These are phyloP conservation scores for Candida buenavistaensis DNA, from an alignment of 1,139 yeast species.

Conservation along the genomic window DNA sequence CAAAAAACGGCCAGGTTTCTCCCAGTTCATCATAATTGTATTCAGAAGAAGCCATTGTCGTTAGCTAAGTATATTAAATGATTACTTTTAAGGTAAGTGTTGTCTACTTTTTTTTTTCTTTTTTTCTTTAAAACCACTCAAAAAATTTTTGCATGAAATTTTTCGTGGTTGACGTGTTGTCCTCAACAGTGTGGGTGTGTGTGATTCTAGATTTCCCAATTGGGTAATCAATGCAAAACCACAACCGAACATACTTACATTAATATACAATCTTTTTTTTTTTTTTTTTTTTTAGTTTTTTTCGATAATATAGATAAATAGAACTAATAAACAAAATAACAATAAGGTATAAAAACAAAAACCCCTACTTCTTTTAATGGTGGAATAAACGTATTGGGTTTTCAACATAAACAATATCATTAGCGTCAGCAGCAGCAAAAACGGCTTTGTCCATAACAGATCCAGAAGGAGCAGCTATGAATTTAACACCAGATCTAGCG, in stretches of 20 bases:
- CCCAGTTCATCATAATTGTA: constrained; percentile 87
- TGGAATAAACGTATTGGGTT: constrained; percentile 97
- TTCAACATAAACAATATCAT: constrained; percentile 85
- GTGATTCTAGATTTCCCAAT: constrained; percentile 4
- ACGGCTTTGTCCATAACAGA: constrained; percentile 98
- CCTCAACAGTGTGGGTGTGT: no score
- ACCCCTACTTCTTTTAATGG: constrained; percentile 48
- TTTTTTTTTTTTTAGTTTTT: no score
- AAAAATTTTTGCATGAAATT: neutral
- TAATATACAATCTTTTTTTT: no score
- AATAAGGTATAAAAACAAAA: neutral
- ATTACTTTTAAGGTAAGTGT: neutral
- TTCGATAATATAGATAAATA: neutral
- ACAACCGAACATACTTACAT: no score
- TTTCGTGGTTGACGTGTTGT: no score
- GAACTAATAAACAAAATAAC: neutral
- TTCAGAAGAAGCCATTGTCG: constrained; percentile 34
- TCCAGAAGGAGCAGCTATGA: constrained; percentile 94
- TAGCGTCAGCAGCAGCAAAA: constrained; percentile 90
- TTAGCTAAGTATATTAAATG: neutral
- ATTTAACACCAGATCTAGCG: constrained; percentile 92
- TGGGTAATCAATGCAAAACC: no score
- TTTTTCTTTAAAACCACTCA: neutral
- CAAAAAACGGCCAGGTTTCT: constrained; percentile 95
- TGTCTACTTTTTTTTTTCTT: constrained; percentile 3